Conservation (phyloP, 805 yeast genomes). For the Ogataea parapolymorpha region DNA sequence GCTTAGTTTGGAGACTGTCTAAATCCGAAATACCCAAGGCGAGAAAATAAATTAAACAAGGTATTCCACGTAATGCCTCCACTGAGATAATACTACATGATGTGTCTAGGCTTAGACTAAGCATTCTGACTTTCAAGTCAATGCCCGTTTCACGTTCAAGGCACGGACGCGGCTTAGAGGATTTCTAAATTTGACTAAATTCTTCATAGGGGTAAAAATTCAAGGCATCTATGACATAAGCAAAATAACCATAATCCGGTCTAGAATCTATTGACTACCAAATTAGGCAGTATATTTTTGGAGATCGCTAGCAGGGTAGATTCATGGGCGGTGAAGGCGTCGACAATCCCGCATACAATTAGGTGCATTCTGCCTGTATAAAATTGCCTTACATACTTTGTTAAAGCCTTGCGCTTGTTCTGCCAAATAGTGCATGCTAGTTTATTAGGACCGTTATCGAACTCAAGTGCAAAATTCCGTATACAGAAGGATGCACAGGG, state of each 20-base stretch:
- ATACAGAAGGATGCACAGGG: not conserved
- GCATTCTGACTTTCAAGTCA: not conserved
- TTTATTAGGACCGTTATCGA: not conserved
- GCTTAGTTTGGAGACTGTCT: not conserved
- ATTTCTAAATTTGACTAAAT: conserved; percentile 1
- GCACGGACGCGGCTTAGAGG: conserved; percentile 8
- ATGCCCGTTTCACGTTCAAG: not conserved
- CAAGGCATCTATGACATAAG: conserved; percentile 3
- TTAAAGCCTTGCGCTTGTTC: not conserved
- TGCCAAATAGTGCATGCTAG: not conserved
- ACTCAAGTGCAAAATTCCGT: not conserved
- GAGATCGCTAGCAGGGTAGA: not conserved
- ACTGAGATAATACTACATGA: not conserved
- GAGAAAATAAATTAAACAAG: not conserved
- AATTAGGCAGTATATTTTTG: not conserved
- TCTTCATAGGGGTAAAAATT: not conserved
- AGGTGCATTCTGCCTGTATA: not conserved
- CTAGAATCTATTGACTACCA: conserved; percentile 7
- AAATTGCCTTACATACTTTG: not conserved
- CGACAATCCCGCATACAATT: not conserved
- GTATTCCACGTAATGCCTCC: too few species aligned
- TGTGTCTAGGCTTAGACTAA: not conserved
- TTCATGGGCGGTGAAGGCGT: not conserved
- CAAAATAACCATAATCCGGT: not conserved
- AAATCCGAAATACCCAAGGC: not conserved